Evolutionary conservation across 1,284 basidiomycete species (phyloP).

Genomic region (Cutaneotrichosporon sp.): DNA sequence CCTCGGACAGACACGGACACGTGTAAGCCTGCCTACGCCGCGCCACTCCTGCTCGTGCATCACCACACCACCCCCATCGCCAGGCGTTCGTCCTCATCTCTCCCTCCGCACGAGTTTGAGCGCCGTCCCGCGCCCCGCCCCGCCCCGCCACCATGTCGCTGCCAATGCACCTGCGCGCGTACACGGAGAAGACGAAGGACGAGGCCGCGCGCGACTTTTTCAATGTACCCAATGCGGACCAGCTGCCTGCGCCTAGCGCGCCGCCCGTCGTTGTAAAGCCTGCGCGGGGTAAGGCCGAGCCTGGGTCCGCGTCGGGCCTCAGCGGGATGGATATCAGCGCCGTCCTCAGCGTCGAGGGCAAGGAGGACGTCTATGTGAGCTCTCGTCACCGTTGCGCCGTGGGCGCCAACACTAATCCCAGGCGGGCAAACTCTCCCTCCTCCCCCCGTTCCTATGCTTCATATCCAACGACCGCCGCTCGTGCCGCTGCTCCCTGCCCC

Average conservation of each 20-base stretch:
- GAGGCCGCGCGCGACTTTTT: conserved; percentile 77
- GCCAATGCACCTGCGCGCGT: conserved; percentile 68
- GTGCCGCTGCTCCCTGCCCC: conserved; percentile 83
- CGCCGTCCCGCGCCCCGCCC: neutral
- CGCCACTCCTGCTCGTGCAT: neutral
- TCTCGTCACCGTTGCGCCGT: too few species aligned
- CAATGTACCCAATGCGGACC: conserved; percentile 58
- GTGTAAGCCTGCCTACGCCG: too few species aligned
- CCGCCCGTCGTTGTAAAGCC: conserved; percentile 34
- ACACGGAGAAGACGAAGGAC: conserved; percentile 84
- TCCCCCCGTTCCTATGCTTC: conserved; percentile 88
- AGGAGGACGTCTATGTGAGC: conserved; percentile 90
- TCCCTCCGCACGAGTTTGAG: neutral
- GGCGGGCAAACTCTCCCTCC: conserved; percentile 85
- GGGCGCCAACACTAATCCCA: conserved; percentile 50
- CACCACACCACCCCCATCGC: neutral
- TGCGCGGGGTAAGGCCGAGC: conserved; percentile 2
- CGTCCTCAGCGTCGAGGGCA: conserved; percentile 73
- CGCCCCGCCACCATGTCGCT: conserved; percentile 49
- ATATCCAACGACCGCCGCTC: conserved; percentile 85
- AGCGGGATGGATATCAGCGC: conserved; percentile 81
- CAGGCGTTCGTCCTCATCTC: neutral
- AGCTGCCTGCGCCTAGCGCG: conserved; percentile 30
- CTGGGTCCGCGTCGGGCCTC: conserved; percentile 17
- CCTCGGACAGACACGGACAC: too few species aligned